Base-by-base conservation (phyloP, 331 rosid genomes). In the Rhamnella rubrinervis region DNA sequence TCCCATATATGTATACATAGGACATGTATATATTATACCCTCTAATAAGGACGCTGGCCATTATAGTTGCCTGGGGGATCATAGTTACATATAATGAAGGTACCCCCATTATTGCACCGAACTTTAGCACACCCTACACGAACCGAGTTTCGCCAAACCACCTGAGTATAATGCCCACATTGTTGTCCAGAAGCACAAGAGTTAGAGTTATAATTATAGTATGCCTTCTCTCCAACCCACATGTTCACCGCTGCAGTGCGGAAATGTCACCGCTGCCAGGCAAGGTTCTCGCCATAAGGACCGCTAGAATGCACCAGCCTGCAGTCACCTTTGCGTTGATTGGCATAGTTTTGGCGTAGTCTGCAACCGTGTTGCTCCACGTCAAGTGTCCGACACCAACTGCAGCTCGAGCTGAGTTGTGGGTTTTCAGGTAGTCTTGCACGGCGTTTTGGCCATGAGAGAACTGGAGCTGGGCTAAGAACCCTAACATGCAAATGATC, bases 241-340 rank as follows among this genome's bases (percentile, higher is more conserved):
- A 82, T 2, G 12, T 76, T 74, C 28, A 76, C 80, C 5, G 80
- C 75, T 7, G 21, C 46, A 0, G 10, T 35, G 71, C 71, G 0
- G 65, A 62, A 50, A 70, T 0, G 49, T 55, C 71, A 0, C 66
- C 71, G 3, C n/a, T 44, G 71, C 75, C 83, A 12, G 2, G 88
- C 86, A 12, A 86, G 77, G 73, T 86, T 86, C 61, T 83, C 88
- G 0, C 88, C 88, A 0, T 86, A 86, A 4, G 74, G 82, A 12
- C 82, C 84, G 0, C 57, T 40, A 0, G 91, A 86, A 60, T 86
- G 90, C 6, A 75, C 80, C 41, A 82, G 38, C 0, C 21, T 58
- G 63, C 85, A 85, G 61, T 23, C 71, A 0, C 75, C 80, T 17
- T 7, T 59, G 51, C 55, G 80, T 21, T 21, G 15, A 57, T 70